phyloP scores from a whole-genome alignment of 169 alveolate species.

The Cryptosporidium felis region DNA sequence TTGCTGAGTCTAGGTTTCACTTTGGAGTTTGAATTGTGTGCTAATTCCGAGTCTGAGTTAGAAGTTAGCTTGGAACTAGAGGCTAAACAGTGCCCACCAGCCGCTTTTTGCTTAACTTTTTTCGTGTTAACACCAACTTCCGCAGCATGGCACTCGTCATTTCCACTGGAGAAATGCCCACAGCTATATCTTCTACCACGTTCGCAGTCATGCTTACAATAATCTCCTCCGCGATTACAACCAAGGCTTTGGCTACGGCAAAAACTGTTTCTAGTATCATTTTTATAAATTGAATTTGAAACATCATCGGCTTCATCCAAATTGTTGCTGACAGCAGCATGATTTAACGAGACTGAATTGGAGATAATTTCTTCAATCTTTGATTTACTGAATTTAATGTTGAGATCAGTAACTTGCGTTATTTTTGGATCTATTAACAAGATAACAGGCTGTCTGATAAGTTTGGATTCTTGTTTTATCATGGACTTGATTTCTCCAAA shows the following conservation, averaged over 20 bases:
- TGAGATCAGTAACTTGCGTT: constrained; percentile 4
- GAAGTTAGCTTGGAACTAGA: too few relatives aligned
- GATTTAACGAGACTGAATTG: not conserved
- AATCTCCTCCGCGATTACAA: too few relatives aligned
- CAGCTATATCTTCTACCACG: too few relatives aligned
- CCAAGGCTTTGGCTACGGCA: not conserved
- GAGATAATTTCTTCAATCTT: constrained; percentile 9
- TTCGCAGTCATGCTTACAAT: too few relatives aligned
- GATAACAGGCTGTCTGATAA: constrained; percentile 32
- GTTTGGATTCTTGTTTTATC: not conserved
- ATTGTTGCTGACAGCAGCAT: not conserved
- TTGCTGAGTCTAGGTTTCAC: too few relatives aligned
- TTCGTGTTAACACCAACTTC: constrained; percentile 1
- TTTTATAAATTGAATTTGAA: not conserved
- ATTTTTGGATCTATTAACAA: constrained; percentile 34
- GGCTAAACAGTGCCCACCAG: too few relatives aligned
- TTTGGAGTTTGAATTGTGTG: too few relatives aligned
- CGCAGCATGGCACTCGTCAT: not conserved
- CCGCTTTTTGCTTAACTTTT: not conserved
- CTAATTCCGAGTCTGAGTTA: too few relatives aligned
- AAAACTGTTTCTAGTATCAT: not conserved
- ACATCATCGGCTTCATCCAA: not conserved
- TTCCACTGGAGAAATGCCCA: too few relatives aligned
- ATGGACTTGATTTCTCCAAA: not conserved
- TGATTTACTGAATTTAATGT: not conserved